Base-by-base conservation (phyloP, 2,329 filamentous ascomycete genomes). In the Dothistroma septosporum region DNA sequence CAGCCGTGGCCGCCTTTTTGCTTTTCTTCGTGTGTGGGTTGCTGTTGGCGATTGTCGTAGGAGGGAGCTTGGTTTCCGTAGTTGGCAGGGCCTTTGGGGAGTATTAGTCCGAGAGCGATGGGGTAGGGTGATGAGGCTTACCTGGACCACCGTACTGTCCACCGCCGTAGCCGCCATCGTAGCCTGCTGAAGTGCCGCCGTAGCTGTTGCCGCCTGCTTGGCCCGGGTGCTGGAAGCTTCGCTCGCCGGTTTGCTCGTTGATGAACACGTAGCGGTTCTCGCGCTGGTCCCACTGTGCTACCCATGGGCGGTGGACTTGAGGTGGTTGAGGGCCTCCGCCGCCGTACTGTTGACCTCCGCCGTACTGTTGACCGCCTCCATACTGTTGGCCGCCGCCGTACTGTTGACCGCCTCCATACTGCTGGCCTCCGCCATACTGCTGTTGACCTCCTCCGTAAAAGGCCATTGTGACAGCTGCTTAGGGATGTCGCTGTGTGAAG, bases 201-300 rank as follows among this genome's bases (percentile, higher is more conserved):
- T 64, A 57, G 41, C 58, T n/a, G 14, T 44, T 16, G 8, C 41
- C 41, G 14, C 33, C 49, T 16, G 59, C 55, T 31, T 61, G 63
- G 28, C 64, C 68, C 10, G 77, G 77, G 52, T 71, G 69, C 32
- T 79, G 70, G 64, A 73, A 77, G 49, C 70, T 76, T 19, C 74
- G 72, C 67, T 80, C 73, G 44, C 78, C 78, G 22, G 74, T 81
- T 64, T 79, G 72, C 57, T 77, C 72, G 69, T 81, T 81, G 62
- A 80, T 69, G 70, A 75, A 82, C 68, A 77, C 67, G 72, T 76
- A 80, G 65, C 77, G 74, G 41, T 72, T 64, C 22, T 74, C 73
- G 56, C 70, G 72, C 22, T 72, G 69, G 53, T 79, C 76, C 77
- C 77, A 81, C 54, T 75, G 74, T n/a, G 78, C 72, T 49, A 74